Base-by-base conservation (phyloP, 2,329 filamentous ascomycete genomes). In the Setomelanomma holmii region DNA sequence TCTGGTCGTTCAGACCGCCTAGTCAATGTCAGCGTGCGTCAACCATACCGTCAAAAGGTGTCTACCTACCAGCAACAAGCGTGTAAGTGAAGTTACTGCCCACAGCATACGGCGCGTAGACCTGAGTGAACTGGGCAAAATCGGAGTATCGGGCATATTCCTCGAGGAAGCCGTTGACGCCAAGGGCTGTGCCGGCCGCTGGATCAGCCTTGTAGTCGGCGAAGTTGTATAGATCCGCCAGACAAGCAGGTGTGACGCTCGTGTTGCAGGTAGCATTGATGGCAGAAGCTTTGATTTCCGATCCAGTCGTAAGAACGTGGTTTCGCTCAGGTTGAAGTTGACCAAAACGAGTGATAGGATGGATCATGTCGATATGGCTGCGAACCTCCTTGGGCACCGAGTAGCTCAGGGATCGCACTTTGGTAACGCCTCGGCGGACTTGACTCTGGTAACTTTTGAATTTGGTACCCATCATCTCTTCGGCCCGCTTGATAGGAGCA, bases 331-430 rank as follows among this genome's bases (percentile, higher is more conserved):
- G 60, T 23, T 68, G 70, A 19, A 82, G 76, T 49, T 80, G 75
- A 16, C 83, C 82, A 52, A 89, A 89, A 34, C 82, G 79, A 4
- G 84, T 89, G 0, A 86, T 89, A 1, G 86, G 86, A 68, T 88
- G 84, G 42, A 89, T 84, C 65, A 88, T 79, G 51, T 84, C 82
- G 51, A 89, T 79, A 61, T 85, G 78, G 38, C 76, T 63, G 45
- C 79, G 78, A 6, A 89, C 70, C 0, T 79, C 70, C 44, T 76
- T 76, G 0, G 87, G 88, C 1, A 89, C 79, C 0, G 84, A 88
- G 71, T 89, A 90, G 40, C 79, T 75, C 14, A 84, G 71, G 4
- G 82, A 80, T 38, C 86, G 80, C 34, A 88, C 78, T 59, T 77
- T 80, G 34, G 75, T 73, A 8, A 71, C 64, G 11, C 75, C 67